These are phyloP conservation scores for Phialophora chinensis DNA, from an alignment of 2,329 filamentous ascomycete species.

Conservation along the genomic window DNA sequence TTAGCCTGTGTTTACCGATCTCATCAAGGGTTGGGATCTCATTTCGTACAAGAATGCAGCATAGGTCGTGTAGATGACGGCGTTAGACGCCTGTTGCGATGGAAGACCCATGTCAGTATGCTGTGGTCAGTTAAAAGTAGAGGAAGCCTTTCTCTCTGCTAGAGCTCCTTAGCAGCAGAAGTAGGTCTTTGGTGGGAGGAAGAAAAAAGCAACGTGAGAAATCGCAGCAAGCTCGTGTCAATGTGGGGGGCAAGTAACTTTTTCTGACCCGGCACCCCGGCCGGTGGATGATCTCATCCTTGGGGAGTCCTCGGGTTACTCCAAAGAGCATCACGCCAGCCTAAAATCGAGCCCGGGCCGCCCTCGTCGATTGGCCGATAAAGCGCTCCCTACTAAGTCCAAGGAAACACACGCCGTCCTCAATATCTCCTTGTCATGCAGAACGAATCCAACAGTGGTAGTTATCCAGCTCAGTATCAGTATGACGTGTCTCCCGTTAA, in stretches of 20 bases:
- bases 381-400: background rate
- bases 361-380: background rate
- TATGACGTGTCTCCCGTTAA: background rate
- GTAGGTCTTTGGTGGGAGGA: background rate
- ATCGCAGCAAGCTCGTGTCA: conserved; percentile 36
- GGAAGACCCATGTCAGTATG: conserved; percentile 69
- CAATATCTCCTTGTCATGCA: background rate
- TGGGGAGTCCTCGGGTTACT: conserved; percentile 1
- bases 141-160: background rate
- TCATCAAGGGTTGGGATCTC: no score
- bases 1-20: background rate
- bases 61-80: conserved; percentile 81
- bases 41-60: conserved; percentile 72
- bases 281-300: background rate
- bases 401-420: background rate
- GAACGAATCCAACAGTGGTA: background rate
- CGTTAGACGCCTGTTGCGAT: conserved; percentile 77
- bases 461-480: background rate
- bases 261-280: background rate
- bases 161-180: background rate
- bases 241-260: conserved; percentile 12
- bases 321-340: background rate
- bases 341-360: background rate
- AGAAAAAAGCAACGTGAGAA: conserved; percentile 15
- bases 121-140: background rate